Conservation (phyloP, 306 rosid genomes). For the Cyclanthera cordifolia region DNA sequence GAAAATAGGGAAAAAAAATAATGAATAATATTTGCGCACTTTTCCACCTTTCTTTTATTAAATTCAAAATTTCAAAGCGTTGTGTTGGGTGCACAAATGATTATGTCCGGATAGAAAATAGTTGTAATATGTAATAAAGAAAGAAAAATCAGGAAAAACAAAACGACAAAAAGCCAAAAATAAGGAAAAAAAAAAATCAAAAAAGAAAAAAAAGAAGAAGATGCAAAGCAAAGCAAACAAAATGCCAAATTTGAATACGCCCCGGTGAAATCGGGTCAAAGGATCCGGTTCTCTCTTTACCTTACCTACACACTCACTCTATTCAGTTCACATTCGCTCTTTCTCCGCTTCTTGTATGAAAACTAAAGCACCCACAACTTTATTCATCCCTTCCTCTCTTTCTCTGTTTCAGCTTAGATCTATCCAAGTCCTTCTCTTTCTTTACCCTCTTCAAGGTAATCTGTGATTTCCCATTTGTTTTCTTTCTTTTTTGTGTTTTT, state of each 20-base stretch:
- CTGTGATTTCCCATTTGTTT: background rate
- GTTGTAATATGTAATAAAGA: slow-evolving; percentile 17
- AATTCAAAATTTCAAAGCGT: background rate
- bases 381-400: too few species aligned
- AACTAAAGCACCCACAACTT: background rate
- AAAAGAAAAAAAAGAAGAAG: background rate
- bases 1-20: background rate
- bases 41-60: background rate
- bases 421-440: slow-evolving; percentile 54
- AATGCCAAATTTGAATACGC: slow-evolving; percentile 1
- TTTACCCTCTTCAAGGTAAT: background rate
- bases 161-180: slow-evolving; percentile 5
- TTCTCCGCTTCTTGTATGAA: slow-evolving; percentile 6
- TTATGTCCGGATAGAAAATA: background rate
- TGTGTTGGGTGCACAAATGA: background rate
- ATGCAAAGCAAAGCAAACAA: slow-evolving; percentile 5
- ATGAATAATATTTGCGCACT: background rate
- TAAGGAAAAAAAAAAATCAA: background rate
- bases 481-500: background rate
- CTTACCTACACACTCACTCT: background rate
- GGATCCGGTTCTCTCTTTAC: slow-evolving; percentile 22
- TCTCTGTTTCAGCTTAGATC: too few species aligned
- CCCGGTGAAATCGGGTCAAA: slow-evolving; percentile 54
- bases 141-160: slow-evolving; percentile 12
- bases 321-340: background rate